Conservation (phyloP, 208 protist genomes). For the Vickermania ingenoplastis region DNA sequence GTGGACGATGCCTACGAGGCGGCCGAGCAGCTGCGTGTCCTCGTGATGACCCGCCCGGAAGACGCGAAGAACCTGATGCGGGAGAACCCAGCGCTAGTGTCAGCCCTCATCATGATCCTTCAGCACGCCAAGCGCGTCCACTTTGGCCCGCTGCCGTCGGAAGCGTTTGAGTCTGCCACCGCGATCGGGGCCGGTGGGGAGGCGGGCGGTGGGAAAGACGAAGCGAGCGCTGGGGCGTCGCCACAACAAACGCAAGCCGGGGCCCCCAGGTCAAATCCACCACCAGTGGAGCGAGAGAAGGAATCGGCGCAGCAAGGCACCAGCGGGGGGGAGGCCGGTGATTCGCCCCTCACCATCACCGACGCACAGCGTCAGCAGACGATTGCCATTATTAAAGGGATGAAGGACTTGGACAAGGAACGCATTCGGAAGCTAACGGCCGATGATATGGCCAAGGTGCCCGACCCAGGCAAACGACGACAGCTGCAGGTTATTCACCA, state of each 20-base stretch:
- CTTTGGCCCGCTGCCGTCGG: slow-evolving; percentile 28
- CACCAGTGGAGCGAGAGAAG: background rate
- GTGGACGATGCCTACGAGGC: slow-evolving; percentile 74
- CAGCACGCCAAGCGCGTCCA: slow-evolving; percentile 70
- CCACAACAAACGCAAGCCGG: slow-evolving; percentile 1
- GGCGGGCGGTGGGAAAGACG: slow-evolving; percentile 4
- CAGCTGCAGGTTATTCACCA: slow-evolving; percentile 56
- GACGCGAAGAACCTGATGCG: slow-evolving; percentile 61
- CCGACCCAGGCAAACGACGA: slow-evolving; percentile 41
- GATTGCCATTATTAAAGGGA: slow-evolving; percentile 55
- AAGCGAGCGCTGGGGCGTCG: background rate
- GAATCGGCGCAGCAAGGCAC: no score
- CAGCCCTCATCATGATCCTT: slow-evolving; percentile 66
- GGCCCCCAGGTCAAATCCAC: no score
- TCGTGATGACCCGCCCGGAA: slow-evolving; percentile 54
- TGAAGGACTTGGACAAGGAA: slow-evolving; percentile 78
- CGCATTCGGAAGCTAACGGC: slow-evolving; percentile 56
- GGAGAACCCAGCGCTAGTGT: slow-evolving; percentile 51
- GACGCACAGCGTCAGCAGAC: slow-evolving; percentile 62
- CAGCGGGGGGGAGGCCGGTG: no score
- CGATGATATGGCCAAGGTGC: slow-evolving; percentile 46
- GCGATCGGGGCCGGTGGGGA: no score
- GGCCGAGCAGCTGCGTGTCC: slow-evolving; percentile 79
- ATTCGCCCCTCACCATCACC: no score
- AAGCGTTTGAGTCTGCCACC: slow-evolving; percentile 34